Base-by-base conservation (phyloP, 23 red algal species). In the Pyropia yezoensis region DNA sequence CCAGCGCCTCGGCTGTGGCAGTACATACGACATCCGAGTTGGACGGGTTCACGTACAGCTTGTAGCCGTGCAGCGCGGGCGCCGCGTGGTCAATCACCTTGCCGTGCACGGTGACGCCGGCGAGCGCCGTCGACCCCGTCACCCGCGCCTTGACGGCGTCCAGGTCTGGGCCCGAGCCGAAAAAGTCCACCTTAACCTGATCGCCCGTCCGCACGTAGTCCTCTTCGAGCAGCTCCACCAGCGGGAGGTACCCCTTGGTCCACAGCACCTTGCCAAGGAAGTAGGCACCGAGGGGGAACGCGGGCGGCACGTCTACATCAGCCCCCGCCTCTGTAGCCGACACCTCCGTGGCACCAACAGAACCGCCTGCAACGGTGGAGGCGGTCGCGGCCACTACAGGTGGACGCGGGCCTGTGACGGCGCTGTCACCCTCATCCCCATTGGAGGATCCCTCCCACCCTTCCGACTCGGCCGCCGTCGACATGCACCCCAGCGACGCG, bases 221-320 rank as follows among this genome's bases (percentile, higher is more conserved):
- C 39, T 72, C 79, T 25, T 89, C 75, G 54, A 89, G 71, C 52
- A 79, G 67, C 47, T 89, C 69, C 7, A 89, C 70, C 28, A 89
- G 65, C 52, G 78, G 70, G 33, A 52, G 47, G 54, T 89, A 89
- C 3, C 84, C 84, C 57, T 89, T 89, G 14, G 70, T 73, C 84
- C 84, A 89, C 52, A 89, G 63, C 24, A 89, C 66, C 56, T 89
- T 89, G 24, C 84, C 84, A 3, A 89, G 54, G 20, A 89, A 89
- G 34, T 89, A 89, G 13, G 69, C 75, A 15, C 84, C 84, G 3
- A 51, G 71, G 33, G 71, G 58, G 62, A 89, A 89, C 2, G 50
- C 65, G 18, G 19, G 39, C 12, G 39, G 39, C 39, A 8, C 39
- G 39, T 47, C 39, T 1, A 13, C 4, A 8, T 47, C 39, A 8